phyloP scores from a whole-genome alignment of 257 asterid species.

The Vinca minor region DNA sequence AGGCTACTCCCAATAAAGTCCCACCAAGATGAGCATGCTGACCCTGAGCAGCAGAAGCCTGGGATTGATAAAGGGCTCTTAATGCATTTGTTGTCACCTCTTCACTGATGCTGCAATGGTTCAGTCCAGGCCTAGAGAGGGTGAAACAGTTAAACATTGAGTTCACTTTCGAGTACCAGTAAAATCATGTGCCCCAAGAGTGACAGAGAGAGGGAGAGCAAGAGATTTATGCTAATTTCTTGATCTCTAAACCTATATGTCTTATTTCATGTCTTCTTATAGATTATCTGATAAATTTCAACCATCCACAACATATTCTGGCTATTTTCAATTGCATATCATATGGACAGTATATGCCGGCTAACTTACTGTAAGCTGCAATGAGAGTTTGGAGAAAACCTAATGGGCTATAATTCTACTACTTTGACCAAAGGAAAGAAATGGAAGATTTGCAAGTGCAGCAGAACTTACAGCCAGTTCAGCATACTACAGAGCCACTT shows the following conservation, averaged over 20 bases:
- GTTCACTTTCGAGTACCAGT: conserved; percentile 1
- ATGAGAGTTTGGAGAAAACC: background rate
- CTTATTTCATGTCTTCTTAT: background rate
- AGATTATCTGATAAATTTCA: background rate
- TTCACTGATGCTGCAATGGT: conserved; percentile 75
- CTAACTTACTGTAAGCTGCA: background rate
- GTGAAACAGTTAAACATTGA: conserved; percentile 18
- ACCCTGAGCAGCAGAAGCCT: conserved; percentile 43
- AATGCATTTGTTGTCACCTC: conserved; percentile 76
- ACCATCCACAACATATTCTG: background rate
- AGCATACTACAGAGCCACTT: conserved; percentile 95
- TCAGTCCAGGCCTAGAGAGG: conserved; percentile 77
- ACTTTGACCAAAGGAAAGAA: background rate
- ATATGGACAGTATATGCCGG: background rate
- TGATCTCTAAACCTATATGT: background rate
- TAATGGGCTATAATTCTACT: background rate
- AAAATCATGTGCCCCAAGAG: background rate
- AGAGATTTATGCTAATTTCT: background rate
- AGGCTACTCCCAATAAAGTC: conserved; percentile 31
- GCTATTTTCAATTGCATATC: background rate
- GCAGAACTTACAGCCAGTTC: conserved; percentile 86
- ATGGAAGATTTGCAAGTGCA: conserved; percentile 3
- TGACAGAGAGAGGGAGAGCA: conserved; percentile 12
- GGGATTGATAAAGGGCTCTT: conserved; percentile 66
- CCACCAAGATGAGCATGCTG: conserved; percentile 35